These are phyloP conservation scores for Fusarium oligoseptatum DNA, from an alignment of 2,329 filamentous ascomycete species.

Conservation along the genomic window DNA sequence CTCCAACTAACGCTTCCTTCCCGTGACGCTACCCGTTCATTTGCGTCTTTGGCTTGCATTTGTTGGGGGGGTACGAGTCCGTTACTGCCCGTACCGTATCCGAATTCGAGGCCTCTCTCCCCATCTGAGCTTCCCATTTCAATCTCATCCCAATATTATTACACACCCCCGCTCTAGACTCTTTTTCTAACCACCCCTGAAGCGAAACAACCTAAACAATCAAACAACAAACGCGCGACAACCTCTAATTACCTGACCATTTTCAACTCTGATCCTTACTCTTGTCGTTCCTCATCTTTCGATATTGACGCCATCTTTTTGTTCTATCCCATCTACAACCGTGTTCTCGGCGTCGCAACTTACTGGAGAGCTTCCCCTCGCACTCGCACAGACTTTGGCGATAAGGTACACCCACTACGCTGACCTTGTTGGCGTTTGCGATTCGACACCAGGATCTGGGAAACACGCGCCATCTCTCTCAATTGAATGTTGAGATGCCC, in stretches of 20 bases:
- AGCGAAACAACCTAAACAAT: constrained; percentile 12
- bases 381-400: constrained; percentile 18
- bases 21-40: constrained; percentile 32
- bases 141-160: constrained; percentile 16
- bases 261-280: constrained; percentile 22
- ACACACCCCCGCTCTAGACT: constrained; percentile 41
- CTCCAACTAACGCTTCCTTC: constrained; percentile 20
- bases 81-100: constrained; percentile 17
- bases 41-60: constrained; percentile 34
- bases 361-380: neutral
- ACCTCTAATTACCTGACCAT: constrained; percentile 38
- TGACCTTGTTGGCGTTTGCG: constrained; percentile 17
- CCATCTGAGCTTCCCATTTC: neutral
- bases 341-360: neutral
- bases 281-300: constrained; percentile 1
- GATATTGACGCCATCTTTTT: constrained; percentile 15
- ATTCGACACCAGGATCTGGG: constrained; percentile 23
- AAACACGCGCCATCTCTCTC: constrained; percentile 22
- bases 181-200: constrained; percentile 40
- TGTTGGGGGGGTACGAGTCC: constrained; percentile 21
- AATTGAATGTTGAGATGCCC: constrained; percentile 34
- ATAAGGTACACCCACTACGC: constrained; percentile 32
- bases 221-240: constrained; percentile 19
- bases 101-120: constrained; percentile 2
- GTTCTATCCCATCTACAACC: constrained; percentile 5